Evolutionary conservation across 306 rosid genomes (phyloP).

Genomic region (Lathyrus sativus): DNA sequence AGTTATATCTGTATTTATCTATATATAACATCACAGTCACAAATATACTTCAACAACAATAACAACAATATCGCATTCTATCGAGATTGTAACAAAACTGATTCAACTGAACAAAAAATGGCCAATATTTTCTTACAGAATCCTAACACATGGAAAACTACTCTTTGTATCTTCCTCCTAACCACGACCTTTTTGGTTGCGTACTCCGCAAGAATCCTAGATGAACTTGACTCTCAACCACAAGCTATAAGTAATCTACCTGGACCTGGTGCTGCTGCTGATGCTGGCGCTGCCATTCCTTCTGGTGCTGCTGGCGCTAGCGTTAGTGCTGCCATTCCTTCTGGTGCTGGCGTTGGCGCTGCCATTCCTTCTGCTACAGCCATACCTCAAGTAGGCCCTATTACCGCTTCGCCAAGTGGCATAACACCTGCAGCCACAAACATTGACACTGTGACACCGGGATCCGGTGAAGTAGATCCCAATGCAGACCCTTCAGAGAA

Average conservation of each 20-base stretch:
- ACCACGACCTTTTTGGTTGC: slow-evolving; percentile 30
- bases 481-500: slow-evolving; percentile 35
- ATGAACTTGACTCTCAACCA: slow-evolving; percentile 43
- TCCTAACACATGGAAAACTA: not conserved
- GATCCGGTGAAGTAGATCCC: slow-evolving; percentile 19
- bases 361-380: slow-evolving; percentile 39
- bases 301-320: not conserved
- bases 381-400: slow-evolving; percentile 35
- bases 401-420: slow-evolving; percentile 40
- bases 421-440: slow-evolving; percentile 42
- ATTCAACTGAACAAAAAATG: slow-evolving; percentile 39
- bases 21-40: slow-evolving; percentile 24
- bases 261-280: not conserved
- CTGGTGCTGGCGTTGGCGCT: not conserved
- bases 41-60: slow-evolving; percentile 27
- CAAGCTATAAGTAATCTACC: slow-evolving; percentile 43
- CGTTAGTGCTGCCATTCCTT: slow-evolving; percentile 32
- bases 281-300: slow-evolving; percentile 32
- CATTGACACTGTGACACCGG: not conserved
- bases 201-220: slow-evolving; percentile 52
- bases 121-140: slow-evolving; percentile 30
- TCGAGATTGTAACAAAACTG: not conserved
- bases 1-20: not conserved
- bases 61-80: not conserved
- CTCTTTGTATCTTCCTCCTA: slow-evolving; percentile 41